Evolutionary conservation across 805 yeast species (phyloP), one percentile per base, ranked within the genome.

Genomic region (Nematodospora valgi): DNA sequence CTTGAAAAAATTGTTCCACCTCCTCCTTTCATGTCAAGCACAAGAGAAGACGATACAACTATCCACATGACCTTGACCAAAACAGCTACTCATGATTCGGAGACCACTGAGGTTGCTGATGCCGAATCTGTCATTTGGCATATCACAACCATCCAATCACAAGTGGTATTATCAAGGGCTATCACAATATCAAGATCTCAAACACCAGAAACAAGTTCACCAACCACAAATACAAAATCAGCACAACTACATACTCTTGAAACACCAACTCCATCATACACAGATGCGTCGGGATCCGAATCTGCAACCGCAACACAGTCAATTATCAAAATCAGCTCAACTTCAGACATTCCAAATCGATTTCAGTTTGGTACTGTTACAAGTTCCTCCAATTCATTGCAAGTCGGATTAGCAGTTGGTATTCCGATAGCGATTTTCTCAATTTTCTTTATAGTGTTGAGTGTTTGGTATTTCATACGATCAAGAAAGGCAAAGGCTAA

Each of bases 391-490:
- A 37, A 30, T 12, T 45, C 52, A 4, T 24, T 45, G 19, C 48
- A 49, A 11, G 42, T 61, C 15, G 67, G 65, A 4, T 39, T 47
- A 57, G 62, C 53, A 34, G 56, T 56, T 40, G 66, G 65, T 9
- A 48, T 56, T 32, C 62, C 59, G 19, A 41, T 57, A 32, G 62
- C 59, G 12, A 41, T 53, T n/a, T 40, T 62, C 23, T 41, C 44
- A 9, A 18, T 58, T 16, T 44, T 57, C 32, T 43, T 51, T 5
- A 30, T 51, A 25, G 52, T 40, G 15, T 30, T 45, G 7, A 46
- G 51, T 11, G 46, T 42, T 6, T 49, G 60, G 47, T 43, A 49
- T 27, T 47, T 47, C 23, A 33, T 52, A 14, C 29, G 36, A 12
- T 14, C 27, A n/a, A 25, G 47, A 44, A 33, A 44, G 35, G 35